phyloP scores from a whole-genome alignment of 345 rosid species.

The Clarkia xantiana region DNA sequence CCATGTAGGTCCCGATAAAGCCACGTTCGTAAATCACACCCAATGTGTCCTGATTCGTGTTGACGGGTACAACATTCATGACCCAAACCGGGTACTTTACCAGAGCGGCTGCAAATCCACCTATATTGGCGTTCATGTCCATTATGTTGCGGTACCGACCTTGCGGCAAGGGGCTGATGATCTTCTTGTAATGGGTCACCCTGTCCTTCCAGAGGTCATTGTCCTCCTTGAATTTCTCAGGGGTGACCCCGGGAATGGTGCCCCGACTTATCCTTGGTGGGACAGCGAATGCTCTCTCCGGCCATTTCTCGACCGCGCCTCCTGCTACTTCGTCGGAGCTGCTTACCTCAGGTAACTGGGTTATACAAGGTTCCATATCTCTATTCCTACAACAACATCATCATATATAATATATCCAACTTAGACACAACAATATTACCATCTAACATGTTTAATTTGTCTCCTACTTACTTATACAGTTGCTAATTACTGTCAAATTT shows the following conservation, averaged over 20 bases:
- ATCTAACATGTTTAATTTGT: too few species aligned
- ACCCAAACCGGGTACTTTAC: constrained; percentile 65
- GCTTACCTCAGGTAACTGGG: constrained; percentile 59
- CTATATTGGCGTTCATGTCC: constrained; percentile 90
- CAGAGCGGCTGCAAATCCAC: constrained; percentile 75
- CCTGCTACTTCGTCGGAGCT: constrained; percentile 62
- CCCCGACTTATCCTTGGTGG: constrained; percentile 77
- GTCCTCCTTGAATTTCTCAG: constrained; percentile 54
- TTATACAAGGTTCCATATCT: constrained; percentile 66
- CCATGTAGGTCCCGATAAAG: constrained; percentile 68
- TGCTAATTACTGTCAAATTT: background rate
- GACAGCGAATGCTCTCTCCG: constrained; percentile 52
- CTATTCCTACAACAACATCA: constrained; percentile 32
- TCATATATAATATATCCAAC: too few species aligned
- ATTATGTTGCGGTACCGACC: constrained; percentile 75
- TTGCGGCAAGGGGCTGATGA: constrained; percentile 31
- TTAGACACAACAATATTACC: background rate
- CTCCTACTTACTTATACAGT: too few species aligned
- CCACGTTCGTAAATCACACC: constrained; percentile 77
- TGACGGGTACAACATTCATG: constrained; percentile 72
- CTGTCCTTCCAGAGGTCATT: constrained; percentile 68
- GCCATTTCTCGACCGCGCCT: constrained; percentile 75
- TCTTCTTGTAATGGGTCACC: constrained; percentile 42
- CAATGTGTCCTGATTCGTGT: constrained; percentile 55
- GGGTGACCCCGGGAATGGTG: constrained; percentile 42